Evolutionary conservation across 441 rosid genomes (phyloP).

Genomic region (Daphne laureola): DNA sequence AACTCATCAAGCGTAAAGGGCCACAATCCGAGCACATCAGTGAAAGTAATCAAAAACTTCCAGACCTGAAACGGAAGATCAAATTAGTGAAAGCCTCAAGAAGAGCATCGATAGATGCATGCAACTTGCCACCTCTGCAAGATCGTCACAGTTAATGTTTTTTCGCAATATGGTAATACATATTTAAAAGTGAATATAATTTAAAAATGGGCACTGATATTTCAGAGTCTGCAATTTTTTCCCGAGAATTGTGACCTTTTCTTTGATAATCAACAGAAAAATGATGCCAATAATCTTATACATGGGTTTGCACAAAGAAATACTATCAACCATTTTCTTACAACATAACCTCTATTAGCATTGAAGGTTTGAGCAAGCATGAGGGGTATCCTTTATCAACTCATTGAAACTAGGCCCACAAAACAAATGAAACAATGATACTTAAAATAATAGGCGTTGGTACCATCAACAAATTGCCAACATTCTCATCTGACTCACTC

Average conservation of each 20-base stretch:
- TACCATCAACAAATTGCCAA: constrained; percentile 97
- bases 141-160: neutral
- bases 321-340: too few species aligned
- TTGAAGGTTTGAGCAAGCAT: too few species aligned
- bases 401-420: neutral
- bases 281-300: too few species aligned
- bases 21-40: constrained; percentile 94
- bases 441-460: neutral
- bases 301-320: too few species aligned
- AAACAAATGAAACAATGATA: constrained; percentile 7
- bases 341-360: too few species aligned
- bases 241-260: too few species aligned
- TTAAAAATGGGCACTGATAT: too few species aligned
- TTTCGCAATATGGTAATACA: too few species aligned
- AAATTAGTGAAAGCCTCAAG: constrained; percentile 5
- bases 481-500: constrained; percentile 69
- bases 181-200: too few species aligned
- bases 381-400: too few species aligned
- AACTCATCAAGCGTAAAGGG: constrained; percentile 97
- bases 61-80: constrained; percentile 62
- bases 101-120: constrained; percentile 2
- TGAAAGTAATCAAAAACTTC: constrained; percentile 87
- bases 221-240: too few species aligned
- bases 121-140: constrained; percentile 2
- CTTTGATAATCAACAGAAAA: too few species aligned